Evolutionary conservation across 257 asterid species (phyloP).

Genomic region (Linaria vulgaris): DNA sequence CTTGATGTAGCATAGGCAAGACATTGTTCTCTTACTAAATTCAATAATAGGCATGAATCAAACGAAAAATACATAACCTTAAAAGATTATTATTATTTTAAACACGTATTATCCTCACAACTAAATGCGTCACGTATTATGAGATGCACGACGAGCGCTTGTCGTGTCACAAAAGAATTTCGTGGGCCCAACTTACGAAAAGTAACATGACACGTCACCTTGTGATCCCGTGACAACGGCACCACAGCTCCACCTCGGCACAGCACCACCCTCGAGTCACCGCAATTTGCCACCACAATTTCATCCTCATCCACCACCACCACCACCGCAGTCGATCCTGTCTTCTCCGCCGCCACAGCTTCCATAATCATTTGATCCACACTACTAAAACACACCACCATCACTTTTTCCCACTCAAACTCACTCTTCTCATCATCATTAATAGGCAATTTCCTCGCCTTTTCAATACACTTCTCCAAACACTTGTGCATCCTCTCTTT

Average conservation of each 20-base stretch:
- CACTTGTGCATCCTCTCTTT: constrained; percentile 39
- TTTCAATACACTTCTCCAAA: constrained; percentile 31
- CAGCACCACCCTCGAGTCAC: constrained; percentile 69
- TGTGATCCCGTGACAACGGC: constrained; percentile 48
- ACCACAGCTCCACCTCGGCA: constrained; percentile 40
- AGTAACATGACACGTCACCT: constrained; percentile 36
- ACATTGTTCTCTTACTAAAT: no score
- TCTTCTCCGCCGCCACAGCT: background rate
- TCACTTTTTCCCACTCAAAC: constrained; percentile 46
- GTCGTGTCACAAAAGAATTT: no score
- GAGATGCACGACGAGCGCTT: no score
- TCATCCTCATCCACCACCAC: constrained; percentile 50
- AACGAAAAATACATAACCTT: no score
- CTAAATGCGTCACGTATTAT: no score
- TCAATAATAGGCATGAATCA: no score
- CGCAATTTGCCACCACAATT: constrained; percentile 64
- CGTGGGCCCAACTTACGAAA: no score
- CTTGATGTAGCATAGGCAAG: no score
- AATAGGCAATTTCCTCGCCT: background rate
- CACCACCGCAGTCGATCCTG: constrained; percentile 59
- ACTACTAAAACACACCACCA: constrained; percentile 35
- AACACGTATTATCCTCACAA: no score
- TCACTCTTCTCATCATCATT: background rate
- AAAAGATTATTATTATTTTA: no score
- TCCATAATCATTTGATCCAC: constrained; percentile 44